Percentiles rank a stretch among this genome's conserved stretches.
Conservation (phyloP, 106 monocot genomes). For the Platanthera zijinensis region DNA sequence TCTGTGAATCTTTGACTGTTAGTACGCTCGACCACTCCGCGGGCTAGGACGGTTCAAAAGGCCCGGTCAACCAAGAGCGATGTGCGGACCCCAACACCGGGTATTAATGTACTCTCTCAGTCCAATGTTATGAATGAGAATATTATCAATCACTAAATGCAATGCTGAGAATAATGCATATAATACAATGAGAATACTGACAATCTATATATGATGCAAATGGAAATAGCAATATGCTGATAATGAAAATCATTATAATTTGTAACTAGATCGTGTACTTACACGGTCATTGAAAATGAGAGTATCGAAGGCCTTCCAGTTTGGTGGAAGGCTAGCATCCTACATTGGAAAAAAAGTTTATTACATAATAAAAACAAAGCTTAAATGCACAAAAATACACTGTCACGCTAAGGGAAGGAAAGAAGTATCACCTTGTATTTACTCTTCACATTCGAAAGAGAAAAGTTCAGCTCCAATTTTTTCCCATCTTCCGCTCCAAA, state of each 20-base stretch:
- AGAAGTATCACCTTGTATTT: slow-evolving; percentile 53
- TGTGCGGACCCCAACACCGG: too few relatives aligned
- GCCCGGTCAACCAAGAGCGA: too few relatives aligned
- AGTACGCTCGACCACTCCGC: too few relatives aligned
- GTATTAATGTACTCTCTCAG: too few relatives aligned
- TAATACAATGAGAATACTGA: background rate
- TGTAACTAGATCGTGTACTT: background rate
- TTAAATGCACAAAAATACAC: background rate
- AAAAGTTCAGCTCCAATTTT: slow-evolving; percentile 28
- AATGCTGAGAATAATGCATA: too few relatives aligned
- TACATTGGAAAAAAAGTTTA: background rate
- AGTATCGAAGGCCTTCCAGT: slow-evolving; percentile 66
- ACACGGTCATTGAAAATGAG: slow-evolving; percentile 55
- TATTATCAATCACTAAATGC: too few relatives aligned
- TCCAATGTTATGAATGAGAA: too few relatives aligned
- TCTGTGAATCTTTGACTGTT: too few relatives aligned
- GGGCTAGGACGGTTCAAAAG: too few relatives aligned
- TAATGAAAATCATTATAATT: background rate
- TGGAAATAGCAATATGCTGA: background rate
- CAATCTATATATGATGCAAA: background rate
- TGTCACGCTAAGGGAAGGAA: background rate
- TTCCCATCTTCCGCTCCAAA: slow-evolving; percentile 11
- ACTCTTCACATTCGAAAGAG: slow-evolving; percentile 49
- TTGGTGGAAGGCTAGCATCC: slow-evolving; percentile 55
- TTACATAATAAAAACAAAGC: background rate